Percentiles rank a stretch among this genome's conserved stretches.
These are phyloP conservation scores for Scenedesmus sp. DNA, from an alignment of 163 green algal species.

Conservation along the genomic window DNA sequence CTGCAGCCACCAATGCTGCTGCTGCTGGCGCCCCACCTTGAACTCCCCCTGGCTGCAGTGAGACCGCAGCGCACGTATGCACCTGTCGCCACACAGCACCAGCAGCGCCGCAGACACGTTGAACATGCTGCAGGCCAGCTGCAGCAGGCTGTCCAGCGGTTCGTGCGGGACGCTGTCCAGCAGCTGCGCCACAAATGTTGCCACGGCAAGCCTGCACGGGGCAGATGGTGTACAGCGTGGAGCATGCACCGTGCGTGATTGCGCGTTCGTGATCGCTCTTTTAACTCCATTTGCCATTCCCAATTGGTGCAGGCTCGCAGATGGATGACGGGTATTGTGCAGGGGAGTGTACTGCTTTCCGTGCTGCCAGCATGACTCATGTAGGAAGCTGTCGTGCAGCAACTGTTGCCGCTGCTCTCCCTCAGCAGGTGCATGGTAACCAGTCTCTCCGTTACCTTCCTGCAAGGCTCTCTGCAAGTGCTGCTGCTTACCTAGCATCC, in stretches of 20 bases:
- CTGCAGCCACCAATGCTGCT: not conserved
- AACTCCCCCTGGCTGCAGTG: constrained; percentile 44
- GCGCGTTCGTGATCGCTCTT: too few species aligned
- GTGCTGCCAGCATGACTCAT: too few species aligned
- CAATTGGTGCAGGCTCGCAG: too few species aligned
- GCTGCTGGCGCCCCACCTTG: not conserved
- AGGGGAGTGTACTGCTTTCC: too few species aligned
- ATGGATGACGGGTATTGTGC: too few species aligned
- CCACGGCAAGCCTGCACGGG: not conserved
- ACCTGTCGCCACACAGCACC: constrained; percentile 65
- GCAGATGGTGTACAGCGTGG: not conserved
- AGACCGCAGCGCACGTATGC: constrained; percentile 58
- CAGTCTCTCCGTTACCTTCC: too few species aligned
- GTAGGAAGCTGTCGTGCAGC: too few species aligned
- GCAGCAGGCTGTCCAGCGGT: not conserved
- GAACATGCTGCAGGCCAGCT: constrained; percentile 11
- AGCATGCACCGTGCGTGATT: too few species aligned
- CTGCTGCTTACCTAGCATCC: not conserved
- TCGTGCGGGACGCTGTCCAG: not conserved
- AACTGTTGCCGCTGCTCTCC: too few species aligned
- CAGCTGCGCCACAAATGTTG: not conserved
- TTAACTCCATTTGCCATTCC: too few species aligned
- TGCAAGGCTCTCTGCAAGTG: not conserved
- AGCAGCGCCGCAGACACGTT: constrained; percentile 27
- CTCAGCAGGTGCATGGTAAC: too few species aligned